Evolutionary conservation across 2,329 filamentous ascomycete genomes (phyloP), one percentile per base, ranked within the genome.

Genomic region (Hymenoscyphus repandus): DNA sequence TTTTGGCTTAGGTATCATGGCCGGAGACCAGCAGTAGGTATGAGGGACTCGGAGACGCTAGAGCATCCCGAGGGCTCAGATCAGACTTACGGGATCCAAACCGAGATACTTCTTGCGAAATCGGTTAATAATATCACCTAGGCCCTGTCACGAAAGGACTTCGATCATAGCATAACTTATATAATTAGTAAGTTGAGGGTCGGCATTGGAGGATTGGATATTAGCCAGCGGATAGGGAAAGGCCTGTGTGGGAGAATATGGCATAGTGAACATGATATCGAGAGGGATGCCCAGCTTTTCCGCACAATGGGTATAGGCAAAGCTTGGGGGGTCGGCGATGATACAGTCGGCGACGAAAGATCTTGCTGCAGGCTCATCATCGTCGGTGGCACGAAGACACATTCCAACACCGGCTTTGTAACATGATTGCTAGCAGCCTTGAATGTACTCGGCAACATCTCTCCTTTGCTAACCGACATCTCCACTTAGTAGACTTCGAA

Each of bases 401-500:
- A 32, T n/a, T 30, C 41, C 41, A 44, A 17, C 41, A 44, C 2
- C 41, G n/a, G n/a, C n/a, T n/a, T n/a, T n/a, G n/a, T n/a, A n/a
- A n/a, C n/a, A n/a, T n/a, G n/a, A n/a, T n/a, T n/a, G n/a, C n/a
- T n/a, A n/a, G n/a, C n/a, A n/a, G n/a, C n/a, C n/a, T n/a, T n/a
- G n/a, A n/a, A n/a, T n/a, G n/a, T n/a, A n/a, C n/a, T n/a, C n/a
- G n/a, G n/a, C n/a, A n/a, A n/a, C n/a, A n/a, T n/a, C n/a, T n/a
- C n/a, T n/a, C 12, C 88, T 77, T 32, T 87, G 76, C 66, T 82
- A 83, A 41, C 77, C 81, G 45, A 95, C 79, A 62, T 92, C 88
- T 2, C 88, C 88, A 54, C 76, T 85, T 51, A 80, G 81, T 44
- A 93, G 69, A 84, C 83, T 44, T 89, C 82, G 54, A 91, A 79